Conservation (phyloP, 257 asterid species). For the Vinca minor region DNA sequence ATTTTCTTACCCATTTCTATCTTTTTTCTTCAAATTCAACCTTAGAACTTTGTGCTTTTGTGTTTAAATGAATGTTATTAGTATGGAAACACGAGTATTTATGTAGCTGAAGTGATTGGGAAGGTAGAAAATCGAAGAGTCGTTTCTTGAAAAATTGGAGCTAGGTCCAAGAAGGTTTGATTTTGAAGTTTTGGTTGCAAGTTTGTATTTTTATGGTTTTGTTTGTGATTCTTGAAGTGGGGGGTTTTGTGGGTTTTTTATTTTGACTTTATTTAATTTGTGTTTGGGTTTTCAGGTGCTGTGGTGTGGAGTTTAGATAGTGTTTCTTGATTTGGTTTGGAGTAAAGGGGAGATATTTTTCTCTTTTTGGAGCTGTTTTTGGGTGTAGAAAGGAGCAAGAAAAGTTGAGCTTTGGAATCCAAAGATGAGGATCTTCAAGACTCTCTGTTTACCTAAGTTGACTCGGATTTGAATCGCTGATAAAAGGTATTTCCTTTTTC, state of each 20-base stretch:
- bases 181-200: not conserved
- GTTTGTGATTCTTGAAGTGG: not conserved
- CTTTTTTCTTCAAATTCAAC: conserved; percentile 1
- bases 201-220: not conserved
- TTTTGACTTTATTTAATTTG: conserved; percentile 6
- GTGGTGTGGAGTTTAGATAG: too few relatives aligned
- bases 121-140: conserved; percentile 10
- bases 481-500: conserved; percentile 14
- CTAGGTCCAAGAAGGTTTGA: not conserved
- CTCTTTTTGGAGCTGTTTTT: conserved; percentile 14
- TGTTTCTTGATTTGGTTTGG: too few relatives aligned
- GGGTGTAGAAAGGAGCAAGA: conserved; percentile 1
- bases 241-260: conserved; percentile 12
- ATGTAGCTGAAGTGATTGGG: not conserved
- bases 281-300: too few relatives aligned
- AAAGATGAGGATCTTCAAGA: conserved; percentile 20
- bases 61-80: not conserved
- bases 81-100: not conserved
- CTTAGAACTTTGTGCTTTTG: conserved; percentile 2
- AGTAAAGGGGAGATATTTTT: conserved; percentile 2
- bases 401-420: conserved; percentile 17
- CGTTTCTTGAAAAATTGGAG: conserved; percentile 10
- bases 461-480: conserved; percentile 15
- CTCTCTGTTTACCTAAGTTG: conserved; percentile 14
- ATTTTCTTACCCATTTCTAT: not conserved